These are phyloP conservation scores for Podospora appendiculata DNA, from an alignment of 495 filamentous ascomycete genomes.

Conservation along the genomic window DNA sequence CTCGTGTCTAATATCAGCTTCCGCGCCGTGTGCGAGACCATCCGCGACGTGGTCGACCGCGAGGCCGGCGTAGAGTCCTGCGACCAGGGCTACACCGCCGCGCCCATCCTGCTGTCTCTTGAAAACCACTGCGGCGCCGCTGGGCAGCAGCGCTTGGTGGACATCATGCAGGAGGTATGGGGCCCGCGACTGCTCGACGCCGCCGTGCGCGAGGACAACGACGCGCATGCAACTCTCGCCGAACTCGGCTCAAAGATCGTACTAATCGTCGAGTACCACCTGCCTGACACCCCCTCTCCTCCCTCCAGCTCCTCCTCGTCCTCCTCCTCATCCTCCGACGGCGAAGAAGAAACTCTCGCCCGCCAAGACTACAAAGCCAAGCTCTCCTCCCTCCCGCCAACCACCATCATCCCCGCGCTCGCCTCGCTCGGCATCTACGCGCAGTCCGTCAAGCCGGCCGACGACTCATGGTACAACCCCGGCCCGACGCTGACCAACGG, in stretches of 20 bases:
- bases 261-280: conserved; percentile 48
- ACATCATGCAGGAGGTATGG: conserved; percentile 49
- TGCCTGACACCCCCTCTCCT: conserved; percentile 29
- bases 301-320: conserved; percentile 15
- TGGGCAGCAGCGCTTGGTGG: conserved; percentile 40
- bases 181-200: conserved; percentile 41
- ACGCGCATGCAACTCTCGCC: conserved; percentile 35
- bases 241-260: conserved; percentile 45
- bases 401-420: conserved; percentile 44
- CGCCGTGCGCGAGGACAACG: conserved; percentile 29
- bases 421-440: conserved; percentile 48
- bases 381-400: conserved; percentile 26
- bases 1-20: conserved; percentile 48
- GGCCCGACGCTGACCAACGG: conserved; percentile 24
- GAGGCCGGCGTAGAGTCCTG: conserved; percentile 22
- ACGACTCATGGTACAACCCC: conserved; percentile 42
- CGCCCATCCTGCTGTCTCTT: conserved; percentile 45
- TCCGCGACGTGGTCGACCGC: conserved; percentile 40
- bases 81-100: conserved; percentile 25
- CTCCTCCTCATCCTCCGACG: conserved; percentile 9
- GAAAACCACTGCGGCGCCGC: conserved; percentile 44
- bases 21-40: conserved; percentile 43
- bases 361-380: conserved; percentile 31
- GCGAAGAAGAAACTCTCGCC: conserved; percentile 26
- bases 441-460: conserved; percentile 46